A percentile compares a stretch with the other conserved stretches of the same genome.
phyloP scores from a whole-genome alignment of 169 alveolate species.

The Cryptosporidium sp. region DNA sequence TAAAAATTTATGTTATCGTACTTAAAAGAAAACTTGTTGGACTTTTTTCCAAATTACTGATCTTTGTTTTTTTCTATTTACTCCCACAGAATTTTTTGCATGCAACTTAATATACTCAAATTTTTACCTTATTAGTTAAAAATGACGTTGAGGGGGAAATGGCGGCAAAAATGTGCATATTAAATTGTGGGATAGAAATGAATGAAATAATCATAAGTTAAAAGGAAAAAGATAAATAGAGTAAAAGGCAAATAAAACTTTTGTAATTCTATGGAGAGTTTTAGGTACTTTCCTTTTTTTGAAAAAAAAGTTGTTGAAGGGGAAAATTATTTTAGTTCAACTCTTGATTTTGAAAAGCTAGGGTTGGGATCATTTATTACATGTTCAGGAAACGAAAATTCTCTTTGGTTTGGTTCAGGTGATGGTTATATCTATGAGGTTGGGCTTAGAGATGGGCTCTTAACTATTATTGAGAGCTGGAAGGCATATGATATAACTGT shows the following conservation, averaged over 20 bases:
- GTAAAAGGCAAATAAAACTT: neutral
- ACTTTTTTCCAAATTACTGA: too few relatives aligned
- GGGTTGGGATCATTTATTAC: slow-evolving; percentile 60
- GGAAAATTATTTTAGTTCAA: slow-evolving; percentile 13
- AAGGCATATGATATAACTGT: slow-evolving; percentile 62
- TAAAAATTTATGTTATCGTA: too few relatives aligned
- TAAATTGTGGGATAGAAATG: neutral
- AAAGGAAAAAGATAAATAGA: neutral
- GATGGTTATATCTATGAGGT: slow-evolving; percentile 49
- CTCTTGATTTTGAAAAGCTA: slow-evolving; percentile 41
- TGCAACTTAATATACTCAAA: neutral
- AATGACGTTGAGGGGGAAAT: neutral
- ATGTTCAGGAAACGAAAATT: slow-evolving; percentile 71
- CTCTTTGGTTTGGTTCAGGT: slow-evolving; percentile 71
- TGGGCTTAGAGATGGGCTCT: slow-evolving; percentile 48
- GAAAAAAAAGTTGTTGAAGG: slow-evolving; percentile 60
- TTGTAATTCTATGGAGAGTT: slow-evolving; percentile 49
- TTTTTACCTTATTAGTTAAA: neutral
- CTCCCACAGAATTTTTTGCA: neutral
- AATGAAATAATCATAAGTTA: neutral
- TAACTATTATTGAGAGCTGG: slow-evolving; percentile 37
- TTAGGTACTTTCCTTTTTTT: slow-evolving; percentile 67
- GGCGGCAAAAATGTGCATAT: slow-evolving; percentile 27
- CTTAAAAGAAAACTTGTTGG: neutral
- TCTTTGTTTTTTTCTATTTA: too few relatives aligned